Percentiles rank a stretch among this genome's conserved stretches.
Evolutionary conservation across 1,284 basidiomycete species (phyloP).

Genomic region (Puccinia triticina): DNA sequence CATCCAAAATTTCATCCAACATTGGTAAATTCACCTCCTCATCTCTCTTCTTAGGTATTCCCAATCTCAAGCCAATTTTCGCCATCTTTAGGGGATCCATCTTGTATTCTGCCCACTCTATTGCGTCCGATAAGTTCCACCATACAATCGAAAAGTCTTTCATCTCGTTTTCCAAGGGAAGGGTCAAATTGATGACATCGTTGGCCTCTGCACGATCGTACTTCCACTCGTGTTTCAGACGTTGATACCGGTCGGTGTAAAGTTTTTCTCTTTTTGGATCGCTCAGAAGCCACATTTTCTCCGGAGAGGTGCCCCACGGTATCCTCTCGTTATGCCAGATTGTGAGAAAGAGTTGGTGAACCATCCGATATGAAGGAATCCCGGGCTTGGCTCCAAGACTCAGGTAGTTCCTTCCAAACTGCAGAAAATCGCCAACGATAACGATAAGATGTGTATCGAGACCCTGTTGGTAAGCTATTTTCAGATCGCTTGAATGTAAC

Average conservation of each 20-base stretch:
- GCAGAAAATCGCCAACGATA: not conserved
- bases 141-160: not conserved
- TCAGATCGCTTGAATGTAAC: not conserved
- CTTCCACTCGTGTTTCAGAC: not conserved
- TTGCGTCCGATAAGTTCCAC: slow-evolving; percentile 4
- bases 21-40: not conserved
- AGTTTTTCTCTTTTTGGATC: not conserved
- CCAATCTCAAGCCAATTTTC: not conserved
- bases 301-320: slow-evolving; percentile 10
- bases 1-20: not conserved
- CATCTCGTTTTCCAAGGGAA: too few species aligned
- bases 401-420: slow-evolving; percentile 6
- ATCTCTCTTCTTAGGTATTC: not conserved
- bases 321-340: not conserved
- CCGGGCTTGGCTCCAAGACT: not conserved
- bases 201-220: not conserved
- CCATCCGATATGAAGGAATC: too few species aligned
- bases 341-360: not conserved
- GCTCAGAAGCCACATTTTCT: slow-evolving; percentile 16
- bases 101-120: not conserved
- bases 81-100: not conserved
- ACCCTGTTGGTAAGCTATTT: slow-evolving; percentile 11
- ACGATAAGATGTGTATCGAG: not conserved
- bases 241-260: not conserved
- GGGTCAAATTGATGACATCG: not conserved